Conservation (phyloP, 164 flowering plant species). For the Chimonanthus praecox region DNA sequence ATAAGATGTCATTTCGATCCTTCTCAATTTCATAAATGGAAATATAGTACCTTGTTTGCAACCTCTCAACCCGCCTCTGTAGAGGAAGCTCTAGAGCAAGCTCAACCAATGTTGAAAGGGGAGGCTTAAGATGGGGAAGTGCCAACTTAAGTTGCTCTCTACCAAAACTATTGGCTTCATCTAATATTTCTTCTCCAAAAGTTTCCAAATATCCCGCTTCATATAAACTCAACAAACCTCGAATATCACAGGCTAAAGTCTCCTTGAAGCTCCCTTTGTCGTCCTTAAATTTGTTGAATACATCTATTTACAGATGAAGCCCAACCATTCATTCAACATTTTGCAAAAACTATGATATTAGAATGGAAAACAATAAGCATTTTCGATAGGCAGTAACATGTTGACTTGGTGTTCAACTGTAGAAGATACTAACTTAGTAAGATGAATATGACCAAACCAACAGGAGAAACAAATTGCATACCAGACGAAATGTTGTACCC, state of each 20-base stretch:
- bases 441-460: too few species aligned
- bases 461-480: neutral
- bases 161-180: slow-evolving; percentile 23
- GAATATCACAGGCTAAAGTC: slow-evolving; percentile 10
- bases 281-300: slow-evolving; percentile 26
- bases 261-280: slow-evolving; percentile 20
- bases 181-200: slow-evolving; percentile 18
- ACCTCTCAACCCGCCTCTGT: slow-evolving; percentile 12
- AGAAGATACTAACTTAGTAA: too few species aligned
- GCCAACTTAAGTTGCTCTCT: slow-evolving; percentile 6
- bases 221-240: slow-evolving; percentile 22
- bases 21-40: slow-evolving; percentile 12
- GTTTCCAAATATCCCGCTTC: slow-evolving; percentile 18
- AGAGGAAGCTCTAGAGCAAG: slow-evolving; percentile 17
- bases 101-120: slow-evolving; percentile 11
- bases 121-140: neutral
- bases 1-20: slow-evolving; percentile 1
- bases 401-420: too few species aligned
- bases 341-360: neutral
- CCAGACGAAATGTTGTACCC: slow-evolving; percentile 6
- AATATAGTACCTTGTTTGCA: slow-evolving; percentile 13
- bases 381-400: too few species aligned
- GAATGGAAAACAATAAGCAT: neutral
- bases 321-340: neutral
- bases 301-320: slow-evolving; percentile 12